Base-by-base conservation (phyloP, 208 protist genomes). In the Trichomonas vaginalis region DNA sequence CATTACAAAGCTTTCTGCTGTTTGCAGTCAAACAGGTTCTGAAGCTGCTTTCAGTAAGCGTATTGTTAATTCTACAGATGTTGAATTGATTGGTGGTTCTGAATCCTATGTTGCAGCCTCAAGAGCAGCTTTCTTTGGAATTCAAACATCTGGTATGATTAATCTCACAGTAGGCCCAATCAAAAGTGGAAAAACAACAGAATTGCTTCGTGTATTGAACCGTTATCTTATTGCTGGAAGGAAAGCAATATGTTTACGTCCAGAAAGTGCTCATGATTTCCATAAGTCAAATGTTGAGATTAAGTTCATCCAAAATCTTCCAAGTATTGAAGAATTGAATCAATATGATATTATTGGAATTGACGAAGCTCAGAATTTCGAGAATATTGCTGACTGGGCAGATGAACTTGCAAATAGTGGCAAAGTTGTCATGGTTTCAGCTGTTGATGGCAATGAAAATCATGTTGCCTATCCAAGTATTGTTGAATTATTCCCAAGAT, bases 101-200 rank as follows among this genome's bases (percentile, higher is more conserved):
- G 79, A 86, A 45, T 42, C 45, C 1, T 86, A 86, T 86, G 1
- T 27, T 15, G 79, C 79, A 45, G 79, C 79, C 0, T 86, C 79
- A 15, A 37, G 79, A 45, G 17, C 79, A 45, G 37, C 79, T 9
- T 86, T 42, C 17, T 86, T 86, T 37, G 9, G 9, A 6, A 86
- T n/a, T 0, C 1, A 39, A 86, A 95, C 45, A 2, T 40, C 10
- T 15, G 87, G 87, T 21, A 35, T 40, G 23, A 98, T 99, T 90
- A 97, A 99, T 96, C 97, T 99, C 32, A 98, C 98, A 95, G 98
- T 98, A 47, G 98, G 98, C 51, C 98, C 98, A 46, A 98, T 99
- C 98, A 98, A 98, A 95, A 98, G 98, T 42, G 98, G 98, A 83
- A 96, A 99, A 97, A 98, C 98, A 0, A 98, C 98, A 1, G 98